A percentile compares a stretch with the other conserved stretches of the same genome.
Conservation (phyloP, 768 basidiomycete species). For the Russula ochroleuca region DNA sequence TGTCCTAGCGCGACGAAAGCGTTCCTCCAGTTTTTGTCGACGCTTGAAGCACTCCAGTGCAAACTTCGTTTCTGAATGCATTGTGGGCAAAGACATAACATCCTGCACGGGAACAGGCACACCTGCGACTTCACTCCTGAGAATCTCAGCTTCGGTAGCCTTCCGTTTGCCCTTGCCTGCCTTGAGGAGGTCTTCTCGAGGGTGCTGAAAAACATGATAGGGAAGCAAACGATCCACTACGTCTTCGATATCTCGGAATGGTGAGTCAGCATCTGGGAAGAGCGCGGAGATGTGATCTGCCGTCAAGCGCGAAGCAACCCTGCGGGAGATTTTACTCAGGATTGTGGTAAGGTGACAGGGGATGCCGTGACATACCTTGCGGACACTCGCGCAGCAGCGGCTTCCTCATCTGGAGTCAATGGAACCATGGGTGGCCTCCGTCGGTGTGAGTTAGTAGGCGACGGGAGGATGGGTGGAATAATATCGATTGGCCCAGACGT, state of each 20-base stretch:
- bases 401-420: slow-evolving; percentile 23
- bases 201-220: slow-evolving; percentile 77
- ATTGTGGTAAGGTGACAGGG: not conserved
- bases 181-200: slow-evolving; percentile 53
- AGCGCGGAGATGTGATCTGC: slow-evolving; percentile 58
- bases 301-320: slow-evolving; percentile 52
- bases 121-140: slow-evolving; percentile 53
- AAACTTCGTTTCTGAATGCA: slow-evolving; percentile 58
- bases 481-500: slow-evolving; percentile 12
- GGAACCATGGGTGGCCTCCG: slow-evolving; percentile 17
- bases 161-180: slow-evolving; percentile 61
- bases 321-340: slow-evolving; percentile 30
- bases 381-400: slow-evolving; percentile 19
- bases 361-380: slow-evolving; percentile 14
- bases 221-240: slow-evolving; percentile 69
- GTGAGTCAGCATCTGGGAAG: slow-evolving; percentile 64
- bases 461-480: not conserved
- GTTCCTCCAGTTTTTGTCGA: slow-evolving; percentile 49
- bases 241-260: slow-evolving; percentile 60
- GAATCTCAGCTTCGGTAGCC: slow-evolving; percentile 42
- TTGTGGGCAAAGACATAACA: not conserved
- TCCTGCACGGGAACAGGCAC: slow-evolving; percentile 22
- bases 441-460: slow-evolving; percentile 4
- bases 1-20: slow-evolving; percentile 53
- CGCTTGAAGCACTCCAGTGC: slow-evolving; percentile 64